Evolutionary conservation across 768 basidiomycete genomes (phyloP), one percentile per base, ranked within the genome.

Genomic region (Lactarius sanguifluus): DNA sequence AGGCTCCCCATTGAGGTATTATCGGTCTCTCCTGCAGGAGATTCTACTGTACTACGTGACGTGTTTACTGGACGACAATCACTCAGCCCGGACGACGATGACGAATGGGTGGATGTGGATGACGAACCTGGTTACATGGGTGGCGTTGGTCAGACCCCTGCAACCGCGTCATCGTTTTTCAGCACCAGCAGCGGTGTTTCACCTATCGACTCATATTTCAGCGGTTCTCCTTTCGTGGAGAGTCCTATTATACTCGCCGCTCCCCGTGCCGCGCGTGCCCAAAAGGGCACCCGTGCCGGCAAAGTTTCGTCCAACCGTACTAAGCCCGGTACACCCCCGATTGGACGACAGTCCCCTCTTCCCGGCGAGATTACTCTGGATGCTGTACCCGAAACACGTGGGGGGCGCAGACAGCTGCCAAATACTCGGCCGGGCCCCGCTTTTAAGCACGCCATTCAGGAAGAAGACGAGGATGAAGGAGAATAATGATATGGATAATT

Each of bases 101-200:
- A 87, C 56, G 91, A 93, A 69, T 94, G 92, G 92, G 88, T 92
- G 16, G 92, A 94, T 71, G 90, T 92, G 71, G 92, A 94, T 50
- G 92, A 93, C 8, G 90, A 92, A 23, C 78, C 86, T 9, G 82
- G 82, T 3, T 93, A 91, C 77, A 88, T 85, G 16, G 91, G 91
- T 57, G 92, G 92, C 6, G 75, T 94, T 36, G 92, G 92, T 0
- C 92, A 94, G 76, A 70, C 59, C 52, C 66, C 54, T 43, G 59
- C 28, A 65, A 40, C 73, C 69, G 18, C 59, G 18, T 40, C 58
- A 7, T 60, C 65, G 13, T 45, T 52, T 28, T 70, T 62, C 34
- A 34, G 36, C 38, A 67, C 54, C 36, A 70, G 45, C 64, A 69
- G 9, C 56, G 70, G 30, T 61, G 62, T 16, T 57, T 57, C 57